Conservation (phyloP, 495 filamentous ascomycete species). For the Penicillium salamii region DNA sequence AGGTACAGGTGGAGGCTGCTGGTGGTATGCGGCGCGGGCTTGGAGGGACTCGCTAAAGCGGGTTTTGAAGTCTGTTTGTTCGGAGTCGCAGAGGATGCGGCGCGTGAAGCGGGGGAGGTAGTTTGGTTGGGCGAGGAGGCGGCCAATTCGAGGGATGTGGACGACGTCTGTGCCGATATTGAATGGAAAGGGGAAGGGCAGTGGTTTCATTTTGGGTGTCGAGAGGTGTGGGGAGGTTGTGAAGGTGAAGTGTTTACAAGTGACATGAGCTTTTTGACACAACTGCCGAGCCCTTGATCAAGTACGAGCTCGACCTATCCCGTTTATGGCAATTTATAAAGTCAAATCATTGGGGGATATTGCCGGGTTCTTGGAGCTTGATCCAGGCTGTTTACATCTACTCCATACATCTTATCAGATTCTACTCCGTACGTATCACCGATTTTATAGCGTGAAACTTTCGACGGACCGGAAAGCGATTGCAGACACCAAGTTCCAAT, state of each 20-base stretch:
- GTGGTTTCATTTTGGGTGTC: constrained; percentile 22
- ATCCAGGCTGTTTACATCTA: background rate
- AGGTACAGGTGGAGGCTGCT: constrained; percentile 19
- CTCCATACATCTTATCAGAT: too few species aligned
- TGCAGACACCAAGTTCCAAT: background rate
- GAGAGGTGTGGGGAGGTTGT: constrained; percentile 2
- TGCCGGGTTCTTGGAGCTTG: background rate
- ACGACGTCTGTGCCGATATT: constrained; percentile 55
- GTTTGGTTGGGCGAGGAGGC: constrained; percentile 38
- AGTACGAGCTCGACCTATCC: too few species aligned
- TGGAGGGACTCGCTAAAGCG: constrained; percentile 31
- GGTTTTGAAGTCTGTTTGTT: constrained; percentile 39
- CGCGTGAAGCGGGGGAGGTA: constrained; percentile 49
- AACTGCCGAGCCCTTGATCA: too few species aligned
- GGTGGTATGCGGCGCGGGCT: background rate
- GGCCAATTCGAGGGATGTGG: constrained; percentile 49
- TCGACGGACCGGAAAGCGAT: background rate
- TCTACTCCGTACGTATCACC: too few species aligned
- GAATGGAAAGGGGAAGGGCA: constrained; percentile 40
- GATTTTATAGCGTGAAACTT: too few species aligned
- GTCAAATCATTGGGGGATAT: too few species aligned
- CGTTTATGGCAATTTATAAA: too few species aligned
- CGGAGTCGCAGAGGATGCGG: constrained; percentile 48
- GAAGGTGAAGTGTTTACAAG: background rate
- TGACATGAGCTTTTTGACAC: too few species aligned